These are phyloP conservation scores for Conticribra weissflogii DNA, from an alignment of 108 stramenopile species.

Conservation along the genomic window DNA sequence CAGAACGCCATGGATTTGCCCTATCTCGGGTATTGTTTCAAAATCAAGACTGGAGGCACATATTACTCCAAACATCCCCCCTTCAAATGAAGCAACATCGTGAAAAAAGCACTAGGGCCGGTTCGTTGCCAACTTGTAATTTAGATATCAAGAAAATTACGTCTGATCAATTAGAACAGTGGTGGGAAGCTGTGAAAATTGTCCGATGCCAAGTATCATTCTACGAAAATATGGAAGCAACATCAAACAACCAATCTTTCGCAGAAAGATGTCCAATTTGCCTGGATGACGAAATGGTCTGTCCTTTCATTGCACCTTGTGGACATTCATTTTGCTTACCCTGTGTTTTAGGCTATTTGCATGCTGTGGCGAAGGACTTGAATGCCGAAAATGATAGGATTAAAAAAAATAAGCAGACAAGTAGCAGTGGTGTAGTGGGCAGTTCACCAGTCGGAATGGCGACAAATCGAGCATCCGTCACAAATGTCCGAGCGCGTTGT, in stretches of 20 bases:
- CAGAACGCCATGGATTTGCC: constrained; percentile 42
- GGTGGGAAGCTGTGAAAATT: constrained; percentile 49
- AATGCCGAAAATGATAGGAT: constrained; percentile 31
- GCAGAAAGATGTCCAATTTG: constrained; percentile 77
- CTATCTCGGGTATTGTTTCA: constrained; percentile 33
- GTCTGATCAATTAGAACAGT: constrained; percentile 25
- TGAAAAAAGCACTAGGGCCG: too few relatives aligned
- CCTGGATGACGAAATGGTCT: constrained; percentile 58
- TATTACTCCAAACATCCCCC: background rate
- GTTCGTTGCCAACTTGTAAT: too few relatives aligned
- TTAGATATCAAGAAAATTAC: too few relatives aligned
- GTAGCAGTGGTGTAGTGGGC: constrained; percentile 15
- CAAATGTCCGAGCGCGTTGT: constrained; percentile 34
- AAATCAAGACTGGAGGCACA: constrained; percentile 5
- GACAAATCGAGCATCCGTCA: constrained; percentile 21
- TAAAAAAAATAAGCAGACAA: constrained; percentile 25
- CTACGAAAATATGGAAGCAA: constrained; percentile 8
- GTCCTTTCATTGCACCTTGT: constrained; percentile 75
- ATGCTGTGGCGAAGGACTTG: constrained; percentile 43
- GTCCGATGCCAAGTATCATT: constrained; percentile 34
- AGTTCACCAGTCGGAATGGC: constrained; percentile 1
- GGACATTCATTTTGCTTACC: constrained; percentile 79
- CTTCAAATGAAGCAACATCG: background rate
- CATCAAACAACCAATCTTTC: constrained; percentile 11
- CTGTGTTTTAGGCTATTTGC: constrained; percentile 71